These are phyloP conservation scores for Cytospora piceae DNA, from an alignment of 2,329 filamentous ascomycete species.

Conservation along the genomic window DNA sequence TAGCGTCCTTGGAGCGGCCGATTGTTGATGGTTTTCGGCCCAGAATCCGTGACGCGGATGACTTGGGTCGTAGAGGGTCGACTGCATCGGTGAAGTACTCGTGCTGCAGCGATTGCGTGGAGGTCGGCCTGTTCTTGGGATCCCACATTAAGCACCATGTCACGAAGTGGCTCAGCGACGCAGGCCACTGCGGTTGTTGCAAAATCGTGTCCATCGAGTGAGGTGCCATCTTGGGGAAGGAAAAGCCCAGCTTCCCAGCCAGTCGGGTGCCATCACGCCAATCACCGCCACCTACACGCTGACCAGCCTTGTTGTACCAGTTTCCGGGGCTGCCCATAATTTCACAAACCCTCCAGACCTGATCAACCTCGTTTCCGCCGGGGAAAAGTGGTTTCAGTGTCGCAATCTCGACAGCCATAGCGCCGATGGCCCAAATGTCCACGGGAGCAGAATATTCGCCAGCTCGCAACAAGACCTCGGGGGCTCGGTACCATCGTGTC, in stretches of 20 bases:
- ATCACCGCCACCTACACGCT: constrained; percentile 88
- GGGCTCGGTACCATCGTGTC: constrained; percentile 96
- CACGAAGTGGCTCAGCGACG: constrained; percentile 86
- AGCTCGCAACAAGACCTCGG: constrained; percentile 89
- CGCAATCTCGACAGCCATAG: constrained; percentile 97
- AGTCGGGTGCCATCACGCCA: constrained; percentile 94
- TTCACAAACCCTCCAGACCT: constrained; percentile 98
- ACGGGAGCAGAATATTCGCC: constrained; percentile 97
- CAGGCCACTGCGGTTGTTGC: constrained; percentile 87
- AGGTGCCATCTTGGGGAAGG: constrained; percentile 98
- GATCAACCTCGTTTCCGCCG: constrained; percentile 96
- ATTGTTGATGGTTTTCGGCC: constrained; percentile 90
- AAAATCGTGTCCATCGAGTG: constrained; percentile 95
- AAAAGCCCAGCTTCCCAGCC: constrained; percentile 95
- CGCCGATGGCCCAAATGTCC: constrained; percentile 97
- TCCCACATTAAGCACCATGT: constrained; percentile 99
- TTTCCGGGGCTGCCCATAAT: constrained; percentile 99
- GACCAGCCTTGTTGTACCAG: constrained; percentile 93
- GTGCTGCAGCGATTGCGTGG: constrained; percentile 89
- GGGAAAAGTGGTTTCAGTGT: constrained; percentile 97
- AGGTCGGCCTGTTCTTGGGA: constrained; percentile 87
- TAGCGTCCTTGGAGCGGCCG: constrained; percentile 66
- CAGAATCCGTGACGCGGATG: constrained; percentile 79
- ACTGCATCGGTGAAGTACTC: constrained; percentile 94
- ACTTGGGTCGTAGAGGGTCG: constrained; percentile 90